phyloP scores from a whole-genome alignment of 164 flowering plant genomes.

The Vitis cinerea region DNA sequence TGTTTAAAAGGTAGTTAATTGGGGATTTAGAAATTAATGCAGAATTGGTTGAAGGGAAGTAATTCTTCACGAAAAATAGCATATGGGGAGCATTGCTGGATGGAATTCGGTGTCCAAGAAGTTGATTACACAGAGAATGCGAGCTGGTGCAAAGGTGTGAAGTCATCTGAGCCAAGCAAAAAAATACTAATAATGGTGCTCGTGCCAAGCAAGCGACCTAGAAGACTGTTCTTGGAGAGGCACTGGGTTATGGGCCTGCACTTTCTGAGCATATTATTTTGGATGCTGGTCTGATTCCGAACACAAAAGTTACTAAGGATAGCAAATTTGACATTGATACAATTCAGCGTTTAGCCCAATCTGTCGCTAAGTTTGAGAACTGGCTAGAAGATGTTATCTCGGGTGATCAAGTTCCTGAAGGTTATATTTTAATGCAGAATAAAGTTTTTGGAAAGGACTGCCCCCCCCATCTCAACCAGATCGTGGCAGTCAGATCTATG shows the following conservation, averaged over 20 bases:
- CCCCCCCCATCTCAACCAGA: constrained; percentile 29
- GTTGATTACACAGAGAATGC: no score
- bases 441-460: constrained; percentile 36
- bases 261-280: constrained; percentile 92
- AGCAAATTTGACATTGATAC: constrained; percentile 40
- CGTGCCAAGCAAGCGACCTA: constrained; percentile 65
- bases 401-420: constrained; percentile 86
- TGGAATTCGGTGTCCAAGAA: no score
- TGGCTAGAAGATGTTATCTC: constrained; percentile 84
- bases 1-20: not conserved
- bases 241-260: constrained; percentile 90
- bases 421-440: constrained; percentile 84
- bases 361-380: constrained; percentile 79
- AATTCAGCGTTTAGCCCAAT: constrained; percentile 46
- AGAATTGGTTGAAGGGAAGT: no score
- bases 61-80: no score
- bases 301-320: constrained; percentile 49
- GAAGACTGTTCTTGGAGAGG: constrained; percentile 85
- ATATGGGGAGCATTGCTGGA: no score
- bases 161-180: constrained; percentile 40
- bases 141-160: constrained; percentile 34
- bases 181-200: constrained; percentile 29
- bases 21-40: no score
- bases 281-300: constrained; percentile 79
- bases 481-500: constrained; percentile 61